Percentiles rank a stretch among this genome's conserved stretches.
These are phyloP conservation scores for Cercospora janseana DNA, from an alignment of 2,329 filamentous ascomycete genomes.

Conservation along the genomic window DNA sequence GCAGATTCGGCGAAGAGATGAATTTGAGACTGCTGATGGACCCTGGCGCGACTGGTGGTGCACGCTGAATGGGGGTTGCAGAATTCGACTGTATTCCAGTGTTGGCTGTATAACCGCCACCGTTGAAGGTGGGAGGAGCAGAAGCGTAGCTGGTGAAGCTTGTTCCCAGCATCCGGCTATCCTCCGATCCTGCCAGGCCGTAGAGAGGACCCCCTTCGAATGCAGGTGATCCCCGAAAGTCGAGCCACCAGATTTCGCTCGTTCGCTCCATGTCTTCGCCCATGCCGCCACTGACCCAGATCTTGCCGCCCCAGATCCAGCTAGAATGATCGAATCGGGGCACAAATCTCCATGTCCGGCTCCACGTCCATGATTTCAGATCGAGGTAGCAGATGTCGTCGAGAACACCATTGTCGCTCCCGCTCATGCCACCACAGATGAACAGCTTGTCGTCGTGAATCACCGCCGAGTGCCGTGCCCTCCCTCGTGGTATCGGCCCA, in stretches of 20 bases:
- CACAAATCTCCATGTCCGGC: slow-evolving; percentile 91
- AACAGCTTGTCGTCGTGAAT: slow-evolving; percentile 96
- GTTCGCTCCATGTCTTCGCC: slow-evolving; percentile 96
- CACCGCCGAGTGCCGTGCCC: slow-evolving; percentile 89
- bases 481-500: slow-evolving; percentile 81
- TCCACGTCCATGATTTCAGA: slow-evolving; percentile 97
- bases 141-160: slow-evolving; percentile 31
- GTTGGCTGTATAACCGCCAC: slow-evolving; percentile 68
- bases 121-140: slow-evolving; percentile 38
- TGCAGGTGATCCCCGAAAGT: slow-evolving; percentile 84
- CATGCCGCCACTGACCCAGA: slow-evolving; percentile 95
- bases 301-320: slow-evolving; percentile 85
- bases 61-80: slow-evolving; percentile 44
- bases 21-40: slow-evolving; percentile 89
- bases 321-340: slow-evolving; percentile 92
- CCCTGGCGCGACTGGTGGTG: slow-evolving; percentile 66
- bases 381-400: slow-evolving; percentile 97
- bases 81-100: slow-evolving; percentile 59
- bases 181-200: slow-evolving; percentile 34
- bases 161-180: slow-evolving; percentile 36
- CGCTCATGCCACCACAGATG: slow-evolving; percentile 91
- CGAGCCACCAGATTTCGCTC: slow-evolving; percentile 95
- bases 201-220: slow-evolving; percentile 52
- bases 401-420: slow-evolving; percentile 84
- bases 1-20: slow-evolving; percentile 78